phyloP scores from a whole-genome alignment of 2,329 filamentous ascomycete species.

The Exutisphaerella laricina region DNA sequence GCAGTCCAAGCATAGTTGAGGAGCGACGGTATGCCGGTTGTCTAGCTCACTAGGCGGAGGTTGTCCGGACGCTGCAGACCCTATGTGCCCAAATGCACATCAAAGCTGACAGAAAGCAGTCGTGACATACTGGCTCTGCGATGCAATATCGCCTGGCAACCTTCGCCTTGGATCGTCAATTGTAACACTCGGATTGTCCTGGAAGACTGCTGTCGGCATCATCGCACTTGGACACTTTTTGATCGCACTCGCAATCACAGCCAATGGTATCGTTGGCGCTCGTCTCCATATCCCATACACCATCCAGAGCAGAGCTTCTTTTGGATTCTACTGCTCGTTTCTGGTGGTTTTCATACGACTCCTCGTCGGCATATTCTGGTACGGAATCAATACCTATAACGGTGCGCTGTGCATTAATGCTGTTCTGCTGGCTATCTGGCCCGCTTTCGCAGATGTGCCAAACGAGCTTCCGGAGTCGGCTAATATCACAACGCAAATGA shows the following conservation, averaged over 20 bases:
- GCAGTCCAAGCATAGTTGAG: too few relatives aligned
- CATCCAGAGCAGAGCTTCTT: slow-evolving; percentile 26
- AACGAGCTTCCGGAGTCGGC: slow-evolving; percentile 19
- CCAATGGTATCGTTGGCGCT: slow-evolving; percentile 23
- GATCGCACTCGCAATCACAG: slow-evolving; percentile 17
- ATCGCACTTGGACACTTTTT: slow-evolving; percentile 21
- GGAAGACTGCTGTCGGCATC: slow-evolving; percentile 18
- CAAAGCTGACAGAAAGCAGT: slow-evolving; percentile 16
- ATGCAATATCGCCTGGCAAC: slow-evolving; percentile 20
- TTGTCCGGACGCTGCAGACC: too few relatives aligned
- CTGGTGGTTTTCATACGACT: slow-evolving; percentile 28
- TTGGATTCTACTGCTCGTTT: slow-evolving; percentile 26
- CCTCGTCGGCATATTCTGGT: slow-evolving; percentile 35
- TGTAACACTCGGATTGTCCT: slow-evolving; percentile 20
- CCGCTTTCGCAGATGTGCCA: slow-evolving; percentile 14
- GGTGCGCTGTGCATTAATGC: slow-evolving; percentile 28
- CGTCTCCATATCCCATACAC: slow-evolving; percentile 29
- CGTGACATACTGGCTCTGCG: slow-evolving; percentile 25
- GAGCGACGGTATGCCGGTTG: too few relatives aligned
- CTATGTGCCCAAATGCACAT: slow-evolving; percentile 12
- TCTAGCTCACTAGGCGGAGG: too few relatives aligned
- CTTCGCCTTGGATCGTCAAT: slow-evolving; percentile 20
- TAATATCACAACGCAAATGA: slow-evolving; percentile 21
- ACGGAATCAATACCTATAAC: slow-evolving; percentile 30
- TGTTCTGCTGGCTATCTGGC: slow-evolving; percentile 27